Evolutionary conservation across 441 rosid genomes (phyloP), one percentile per base, ranked within the genome.

Genomic region (Erodium chrysanthum): DNA sequence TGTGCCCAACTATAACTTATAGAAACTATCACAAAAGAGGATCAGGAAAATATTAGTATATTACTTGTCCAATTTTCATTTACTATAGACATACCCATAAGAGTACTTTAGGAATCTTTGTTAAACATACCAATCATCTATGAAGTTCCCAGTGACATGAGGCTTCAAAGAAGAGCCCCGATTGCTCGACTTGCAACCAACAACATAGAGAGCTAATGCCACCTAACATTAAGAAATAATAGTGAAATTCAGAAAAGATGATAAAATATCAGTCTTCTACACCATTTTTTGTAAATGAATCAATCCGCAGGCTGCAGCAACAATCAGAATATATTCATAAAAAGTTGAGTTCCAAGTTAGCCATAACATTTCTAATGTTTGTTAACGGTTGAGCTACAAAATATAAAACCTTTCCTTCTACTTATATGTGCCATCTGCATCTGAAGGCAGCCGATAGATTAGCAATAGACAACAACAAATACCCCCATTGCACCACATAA

Each of bases 161-260:
- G 97, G 88, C 85, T 85, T 93, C 17, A 83, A 76, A 66, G 96
- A 93, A 73, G 97, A 89, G 76, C 84, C 40, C 72, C 76, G 81
- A 84, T 75, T 72, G 48, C 67, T 40, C 18, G 95, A 87, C 72
- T 73, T 85, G 81, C 87, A 74, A 18, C 95, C 96, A 79, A 80
- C 65, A 79, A 76, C 83, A 80, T 80, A 85, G 64, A 89, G 81
- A 17, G 73, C 67, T 52, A 84, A 68, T 7, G 96, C 81, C 64
- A 79, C 89, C 97, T 89, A 76, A 72, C 59, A 66, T 67, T 33
- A 58, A 22, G 65, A 71, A 72, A 66, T 66, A 65, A 75, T 68
- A 6, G 25, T 27, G 52, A 22, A 68, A 74, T 12, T 60, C 29
- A 21, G 33, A 56, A 23, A 15, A 52, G 40, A 50, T 66, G 58